These are phyloP conservation scores for Sporodiniella umbellata DNA, from an alignment of 371 early-diverging fungal genomes.

Conservation along the genomic window DNA sequence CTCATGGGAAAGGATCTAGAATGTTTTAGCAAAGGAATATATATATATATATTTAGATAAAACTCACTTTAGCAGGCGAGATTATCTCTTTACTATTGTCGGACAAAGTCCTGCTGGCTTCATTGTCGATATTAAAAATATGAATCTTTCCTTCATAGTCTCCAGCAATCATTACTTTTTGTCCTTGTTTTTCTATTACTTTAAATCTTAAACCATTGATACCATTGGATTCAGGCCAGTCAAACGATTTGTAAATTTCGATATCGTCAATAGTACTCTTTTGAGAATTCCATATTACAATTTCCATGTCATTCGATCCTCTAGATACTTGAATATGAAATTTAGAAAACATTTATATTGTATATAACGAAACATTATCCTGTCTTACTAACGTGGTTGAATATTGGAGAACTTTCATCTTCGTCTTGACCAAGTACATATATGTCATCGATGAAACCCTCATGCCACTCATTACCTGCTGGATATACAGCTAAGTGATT, in stretches of 20 bases:
- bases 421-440: conserved; percentile 30
- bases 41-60: background rate
- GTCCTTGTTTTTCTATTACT: conserved; percentile 27
- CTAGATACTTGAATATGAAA: background rate
- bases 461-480: conserved; percentile 58
- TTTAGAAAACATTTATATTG: no score
- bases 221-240: conserved; percentile 38
- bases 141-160: conserved; percentile 41
- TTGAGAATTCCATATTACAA: conserved; percentile 33
- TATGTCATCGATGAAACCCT: conserved; percentile 56
- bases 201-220: conserved; percentile 30
- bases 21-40: background rate
- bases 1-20: conserved; percentile 32
- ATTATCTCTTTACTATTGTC: conserved; percentile 33
- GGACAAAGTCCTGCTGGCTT: conserved; percentile 24
- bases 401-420: conserved; percentile 2
- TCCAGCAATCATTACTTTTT: conserved; percentile 36
- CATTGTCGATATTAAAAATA: conserved; percentile 34
- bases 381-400: conserved; percentile 13
- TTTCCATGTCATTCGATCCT: conserved; percentile 43
- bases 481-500: conserved; percentile 33
- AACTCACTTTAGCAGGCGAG: conserved; percentile 24
- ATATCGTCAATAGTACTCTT: conserved; percentile 36
- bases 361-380: background rate
- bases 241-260: conserved; percentile 28